Base-by-base conservation (phyloP, 345 rosid species). In the Psidium friedrichsthalianum region DNA sequence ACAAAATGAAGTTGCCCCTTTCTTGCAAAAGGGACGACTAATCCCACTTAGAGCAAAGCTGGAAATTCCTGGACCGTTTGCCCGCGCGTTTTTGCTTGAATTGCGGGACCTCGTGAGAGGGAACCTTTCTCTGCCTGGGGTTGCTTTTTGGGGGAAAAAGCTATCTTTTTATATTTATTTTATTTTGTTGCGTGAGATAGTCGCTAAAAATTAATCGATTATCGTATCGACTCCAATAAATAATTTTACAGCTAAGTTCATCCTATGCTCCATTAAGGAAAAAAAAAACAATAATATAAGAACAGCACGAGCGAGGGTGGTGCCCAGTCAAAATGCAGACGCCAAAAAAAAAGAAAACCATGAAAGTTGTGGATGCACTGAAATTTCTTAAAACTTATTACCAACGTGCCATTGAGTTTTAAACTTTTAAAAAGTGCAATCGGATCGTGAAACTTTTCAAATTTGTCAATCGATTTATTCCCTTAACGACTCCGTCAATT, bases 1-100 rank as follows among this genome's bases (percentile, higher is more conserved):
- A 82, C 86, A 81, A 85, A 21, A 24, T 1, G 32, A 54, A 53
- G 56, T 55, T 54, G 58, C 47, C 47, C 74, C 86, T 54, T 85
- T 83, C 85, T 86, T 3, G 7, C 2, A 7, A 61, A 84, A 32
- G 80, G 47, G 80, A 69, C 80, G 47, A 69, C 80, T 36, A 29
- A 29, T 69, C 25, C 15, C 24, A 6, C 56, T 53, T 16, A 16
- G 29, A 22, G 76, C 25, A 36, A 36, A 8, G 80, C 80, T 18
- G 80, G 80, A 69, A 36, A 18, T 36, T 8, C 80, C 7, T 1
- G 47, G 47, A 69, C 80, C 47, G 80, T 69, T 18, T 36, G 80
- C 80, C 80, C 47, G 18, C 80, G 25, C 80, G 80, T 20, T 8
- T 18, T 69, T 5, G 80, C 80, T 20, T 2, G 13, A 69, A 32